These are phyloP conservation scores for Trichophyton schoenleinii DNA, from an alignment of 2,329 filamentous ascomycete species.

Conservation along the genomic window DNA sequence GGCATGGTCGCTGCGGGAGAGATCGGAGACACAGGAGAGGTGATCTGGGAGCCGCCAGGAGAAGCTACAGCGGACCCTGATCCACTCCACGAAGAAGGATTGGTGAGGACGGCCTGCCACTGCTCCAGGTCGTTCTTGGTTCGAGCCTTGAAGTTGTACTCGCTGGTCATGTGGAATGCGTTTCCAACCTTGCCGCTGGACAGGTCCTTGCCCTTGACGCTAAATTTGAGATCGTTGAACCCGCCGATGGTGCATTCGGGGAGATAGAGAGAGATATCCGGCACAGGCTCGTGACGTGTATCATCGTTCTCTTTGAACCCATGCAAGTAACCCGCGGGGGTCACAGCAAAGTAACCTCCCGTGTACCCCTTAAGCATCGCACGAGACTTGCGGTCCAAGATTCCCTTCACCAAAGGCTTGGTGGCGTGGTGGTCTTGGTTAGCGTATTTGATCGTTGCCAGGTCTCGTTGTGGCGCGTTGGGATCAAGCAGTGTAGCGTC, in stretches of 20 bases:
- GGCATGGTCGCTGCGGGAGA: background rate
- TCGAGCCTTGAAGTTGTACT: slow-evolving; percentile 79
- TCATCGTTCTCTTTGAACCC: slow-evolving; percentile 91
- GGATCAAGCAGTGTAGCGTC: slow-evolving; percentile 64
- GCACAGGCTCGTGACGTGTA: slow-evolving; percentile 43
- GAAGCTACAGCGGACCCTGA: background rate
- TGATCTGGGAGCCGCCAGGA: background rate
- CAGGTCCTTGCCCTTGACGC: slow-evolving; percentile 86
- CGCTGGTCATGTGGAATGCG: slow-evolving; percentile 66
- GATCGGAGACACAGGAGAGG: slow-evolving; percentile 4
- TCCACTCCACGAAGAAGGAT: background rate
- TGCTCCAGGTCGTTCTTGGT: slow-evolving; percentile 66
- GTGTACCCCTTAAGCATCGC: slow-evolving; percentile 70
- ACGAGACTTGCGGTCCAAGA: slow-evolving; percentile 78
- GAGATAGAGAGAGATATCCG: slow-evolving; percentile 81
- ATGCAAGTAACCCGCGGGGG: slow-evolving; percentile 76
- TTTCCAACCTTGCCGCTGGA: slow-evolving; percentile 63
- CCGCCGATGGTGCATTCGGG: slow-evolving; percentile 74
- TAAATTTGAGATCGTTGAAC: slow-evolving; percentile 70
- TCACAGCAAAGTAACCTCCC: slow-evolving; percentile 79
- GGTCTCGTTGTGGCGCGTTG: slow-evolving; percentile 56
- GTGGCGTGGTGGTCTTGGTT: slow-evolving; percentile 78
- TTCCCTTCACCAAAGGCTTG: slow-evolving; percentile 72
- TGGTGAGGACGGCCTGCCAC: slow-evolving; percentile 41
- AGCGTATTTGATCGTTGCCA: slow-evolving; percentile 66